phyloP scores from a whole-genome alignment of 768 basidiomycete species.

The Roridomyces roridus region DNA sequence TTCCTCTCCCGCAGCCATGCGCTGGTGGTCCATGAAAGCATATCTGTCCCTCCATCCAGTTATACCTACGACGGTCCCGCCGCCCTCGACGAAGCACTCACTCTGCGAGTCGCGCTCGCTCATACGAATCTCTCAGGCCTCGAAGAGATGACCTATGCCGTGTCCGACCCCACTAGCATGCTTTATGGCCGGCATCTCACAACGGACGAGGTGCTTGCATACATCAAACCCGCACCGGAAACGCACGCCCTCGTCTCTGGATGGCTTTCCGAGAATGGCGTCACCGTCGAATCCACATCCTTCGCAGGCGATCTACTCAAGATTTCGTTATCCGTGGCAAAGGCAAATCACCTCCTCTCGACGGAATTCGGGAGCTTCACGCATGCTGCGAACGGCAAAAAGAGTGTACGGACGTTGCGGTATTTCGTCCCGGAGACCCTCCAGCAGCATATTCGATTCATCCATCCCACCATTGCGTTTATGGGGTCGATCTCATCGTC shows the following conservation, averaged over 20 bases:
- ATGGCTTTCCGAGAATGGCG: slow-evolving; percentile 53
- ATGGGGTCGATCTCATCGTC: too few relatives aligned
- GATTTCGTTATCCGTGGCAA: slow-evolving; percentile 42
- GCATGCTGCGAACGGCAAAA: slow-evolving; percentile 40
- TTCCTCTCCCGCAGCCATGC: too few relatives aligned
- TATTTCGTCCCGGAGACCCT: slow-evolving; percentile 54
- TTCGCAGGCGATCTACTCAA: too few relatives aligned
- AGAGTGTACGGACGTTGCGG: slow-evolving; percentile 48
- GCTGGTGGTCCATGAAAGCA: not conserved
- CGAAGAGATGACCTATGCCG: too few relatives aligned
- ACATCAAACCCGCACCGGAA: slow-evolving; percentile 2
- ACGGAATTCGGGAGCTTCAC: slow-evolving; percentile 46
- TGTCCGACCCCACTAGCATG: too few relatives aligned
- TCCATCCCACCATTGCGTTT: too few relatives aligned
- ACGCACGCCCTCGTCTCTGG: slow-evolving; percentile 10
- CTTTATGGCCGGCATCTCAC: slow-evolving; percentile 1
- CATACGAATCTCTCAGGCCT: too few relatives aligned
- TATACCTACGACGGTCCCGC: not conserved
- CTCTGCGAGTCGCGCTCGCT: too few relatives aligned
- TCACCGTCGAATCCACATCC: too few relatives aligned
- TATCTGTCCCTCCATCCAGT: not conserved
- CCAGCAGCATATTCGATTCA: too few relatives aligned
- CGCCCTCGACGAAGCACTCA: too few relatives aligned
- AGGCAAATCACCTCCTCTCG: slow-evolving; percentile 53
- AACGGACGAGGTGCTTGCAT: not conserved